Evolutionary conservation across 1,139 yeast genomes (phyloP), one percentile per base, ranked within the genome.

Genomic region (Hanseniaspora uvarum): DNA sequence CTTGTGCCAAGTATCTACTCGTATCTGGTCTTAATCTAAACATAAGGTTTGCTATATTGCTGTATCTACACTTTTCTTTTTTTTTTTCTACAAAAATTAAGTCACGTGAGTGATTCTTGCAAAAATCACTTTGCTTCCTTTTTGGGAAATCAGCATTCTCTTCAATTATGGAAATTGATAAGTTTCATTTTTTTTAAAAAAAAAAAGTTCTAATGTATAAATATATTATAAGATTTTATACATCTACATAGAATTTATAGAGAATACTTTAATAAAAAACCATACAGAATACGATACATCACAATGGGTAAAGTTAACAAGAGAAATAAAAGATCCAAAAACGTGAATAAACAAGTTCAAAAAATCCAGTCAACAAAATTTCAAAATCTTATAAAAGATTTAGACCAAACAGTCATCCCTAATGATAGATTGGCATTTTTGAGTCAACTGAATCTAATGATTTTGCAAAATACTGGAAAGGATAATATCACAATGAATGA

Each of bases 281-380:
- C 12, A 23, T 5, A 24, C 3, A 23, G n/a, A 12, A 12, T 5
- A 12, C 18, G 6, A 16, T 10, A 26, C 26, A 38, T 12, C 14
- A 39, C 21, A 16, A 85, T 84, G 94, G 94, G 86, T 55, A 85
- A 84, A 68, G 77, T 84, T 49, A 83, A 81, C 73, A 81, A 79
- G 67, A 80, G 79, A 63, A 80, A 83, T 53, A 83, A 79, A 71
- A 75, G 44, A 37, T 43, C 48, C 6, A 50, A 50, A 38, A 50
- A 50, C 21, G 48, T 37, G 4, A 30, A 36, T 14, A 44, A 50
- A 21, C 53, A 50, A 44, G 53, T 44, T 77, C 55, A 75, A 83
- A 24, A 72, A 70, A 56, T 67, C 69, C 44, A 78, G 79, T 60
- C 86, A 83, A 12, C 60, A 75, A 36, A 46, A 63, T 58, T 55